A percentile compares a stretch with the other conserved stretches of the same genome.
These are phyloP conservation scores for Euclidium syriacum DNA, from an alignment of 345 rosid genomes.

Conservation along the genomic window DNA sequence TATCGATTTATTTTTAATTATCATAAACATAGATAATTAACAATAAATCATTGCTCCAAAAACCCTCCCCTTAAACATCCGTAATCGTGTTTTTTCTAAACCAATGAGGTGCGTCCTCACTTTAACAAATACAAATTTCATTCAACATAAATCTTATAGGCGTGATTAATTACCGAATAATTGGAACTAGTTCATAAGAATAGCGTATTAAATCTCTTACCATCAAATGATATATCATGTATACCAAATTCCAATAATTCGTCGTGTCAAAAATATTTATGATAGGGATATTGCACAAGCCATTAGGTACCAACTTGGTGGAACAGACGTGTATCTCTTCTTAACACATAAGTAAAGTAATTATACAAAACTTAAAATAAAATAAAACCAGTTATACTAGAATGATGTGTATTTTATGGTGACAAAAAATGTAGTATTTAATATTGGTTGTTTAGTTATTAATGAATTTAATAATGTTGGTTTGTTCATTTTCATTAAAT, in stretches of 20 bases:
- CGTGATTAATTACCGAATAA: not conserved
- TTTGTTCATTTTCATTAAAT: conserved; percentile 6
- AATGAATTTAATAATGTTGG: not conserved
- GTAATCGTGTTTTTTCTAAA: too few relatives aligned
- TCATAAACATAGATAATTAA: too few relatives aligned
- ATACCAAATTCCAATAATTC: conserved; percentile 2
- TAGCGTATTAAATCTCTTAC: not conserved
- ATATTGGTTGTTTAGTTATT: not conserved
- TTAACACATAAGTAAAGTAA: not conserved
- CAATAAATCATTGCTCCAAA: too few relatives aligned
- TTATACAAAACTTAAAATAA: not conserved
- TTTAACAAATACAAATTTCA: not conserved
- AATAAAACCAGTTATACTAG: not conserved
- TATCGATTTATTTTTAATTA: too few relatives aligned
- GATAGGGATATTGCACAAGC: conserved; percentile 3
- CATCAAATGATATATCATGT: not conserved
- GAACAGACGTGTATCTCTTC: conserved; percentile 15
- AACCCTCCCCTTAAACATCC: too few relatives aligned
- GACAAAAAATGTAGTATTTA: not conserved
- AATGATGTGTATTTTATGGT: not conserved
- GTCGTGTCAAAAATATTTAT: not conserved
- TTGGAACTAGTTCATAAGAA: not conserved
- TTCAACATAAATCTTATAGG: not conserved
- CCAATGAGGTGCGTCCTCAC: too few relatives aligned
- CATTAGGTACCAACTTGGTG: conserved; percentile 26